A percentile compares a stretch with the other conserved stretches of the same genome.
phyloP scores from a whole-genome alignment of 805 yeast species.

The Candida silvicultrix region DNA sequence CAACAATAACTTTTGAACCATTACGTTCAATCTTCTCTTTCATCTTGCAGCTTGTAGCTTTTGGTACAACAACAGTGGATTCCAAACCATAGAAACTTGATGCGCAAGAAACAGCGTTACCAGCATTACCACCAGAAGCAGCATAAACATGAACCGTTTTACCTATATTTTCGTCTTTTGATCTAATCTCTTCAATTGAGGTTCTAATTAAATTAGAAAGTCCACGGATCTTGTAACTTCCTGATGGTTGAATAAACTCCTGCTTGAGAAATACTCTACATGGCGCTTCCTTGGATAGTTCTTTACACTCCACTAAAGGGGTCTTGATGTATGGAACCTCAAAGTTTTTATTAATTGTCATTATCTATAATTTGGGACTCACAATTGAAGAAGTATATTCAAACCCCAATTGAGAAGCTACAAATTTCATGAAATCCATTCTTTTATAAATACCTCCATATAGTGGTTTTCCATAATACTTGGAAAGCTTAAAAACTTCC shows the following conservation, averaged over 20 bases:
- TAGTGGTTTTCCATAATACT: no score
- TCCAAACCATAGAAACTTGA: constrained; percentile 30
- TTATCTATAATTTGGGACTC: not conserved
- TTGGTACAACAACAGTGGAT: constrained; percentile 57
- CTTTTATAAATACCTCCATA: no score
- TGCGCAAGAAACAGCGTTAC: constrained; percentile 47
- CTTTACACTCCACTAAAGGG: constrained; percentile 32
- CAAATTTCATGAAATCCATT: no score
- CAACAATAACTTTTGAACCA: constrained; percentile 45
- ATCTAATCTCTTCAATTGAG: constrained; percentile 21
- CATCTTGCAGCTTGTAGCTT: constrained; percentile 38
- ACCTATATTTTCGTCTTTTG: constrained; percentile 17
- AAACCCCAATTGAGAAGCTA: no score
- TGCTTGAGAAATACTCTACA: constrained; percentile 40
- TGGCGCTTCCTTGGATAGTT: constrained; percentile 20
- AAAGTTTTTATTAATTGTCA: not conserved
- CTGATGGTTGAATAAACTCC: constrained; percentile 50
- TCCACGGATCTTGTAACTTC: constrained; percentile 52
- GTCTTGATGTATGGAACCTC: constrained; percentile 23
- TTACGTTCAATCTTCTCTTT: constrained; percentile 35
- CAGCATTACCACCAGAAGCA: constrained; percentile 53
- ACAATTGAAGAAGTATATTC: no score
- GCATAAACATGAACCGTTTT: constrained; percentile 37
- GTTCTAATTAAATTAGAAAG: constrained; percentile 40
- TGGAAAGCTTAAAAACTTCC: no score